phyloP scores from a whole-genome alignment of 2,329 filamentous ascomycete species.

The Aspergillus aculeatus region DNA sequence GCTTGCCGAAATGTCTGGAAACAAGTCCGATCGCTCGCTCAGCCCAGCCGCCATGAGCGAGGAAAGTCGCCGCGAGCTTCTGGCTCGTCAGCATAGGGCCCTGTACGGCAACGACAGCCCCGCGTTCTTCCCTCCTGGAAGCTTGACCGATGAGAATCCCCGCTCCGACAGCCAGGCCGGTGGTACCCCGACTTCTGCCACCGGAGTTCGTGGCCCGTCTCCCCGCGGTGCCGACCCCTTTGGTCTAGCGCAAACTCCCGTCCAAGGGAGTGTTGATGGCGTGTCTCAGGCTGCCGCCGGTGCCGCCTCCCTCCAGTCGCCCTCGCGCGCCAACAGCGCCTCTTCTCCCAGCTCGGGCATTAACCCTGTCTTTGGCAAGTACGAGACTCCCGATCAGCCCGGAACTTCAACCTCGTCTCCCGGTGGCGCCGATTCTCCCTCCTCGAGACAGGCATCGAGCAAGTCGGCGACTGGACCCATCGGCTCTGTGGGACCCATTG shows the following conservation, averaged over 20 bases:
- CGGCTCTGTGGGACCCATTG: conserved; percentile 82
- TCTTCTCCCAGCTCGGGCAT: conserved; percentile 64
- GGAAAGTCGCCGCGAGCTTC: conserved; percentile 92
- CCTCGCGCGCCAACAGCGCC: conserved; percentile 76
- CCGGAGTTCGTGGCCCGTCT: conserved; percentile 68
- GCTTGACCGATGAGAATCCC: conserved; percentile 67
- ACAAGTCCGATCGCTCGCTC: conserved; percentile 82
- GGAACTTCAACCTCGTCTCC: conserved; percentile 85
- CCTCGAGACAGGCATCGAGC: conserved; percentile 62
- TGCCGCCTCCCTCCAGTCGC: conserved; percentile 50
- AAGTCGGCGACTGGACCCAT: conserved; percentile 53
- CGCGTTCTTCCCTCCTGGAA: conserved; percentile 65
- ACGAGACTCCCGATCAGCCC: conserved; percentile 62
- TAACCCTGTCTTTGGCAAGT: conserved; percentile 54
- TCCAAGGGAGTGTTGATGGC: conserved; percentile 51
- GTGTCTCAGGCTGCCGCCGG: conserved; percentile 47
- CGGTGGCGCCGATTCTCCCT: conserved; percentile 68
- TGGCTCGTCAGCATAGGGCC: conserved; percentile 91
- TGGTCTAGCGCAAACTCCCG: conserved; percentile 50
- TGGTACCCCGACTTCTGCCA: conserved; percentile 58
- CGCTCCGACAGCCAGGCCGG: conserved; percentile 67
- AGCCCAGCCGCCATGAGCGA: conserved; percentile 87
- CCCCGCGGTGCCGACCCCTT: conserved; percentile 77
- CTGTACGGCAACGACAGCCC: conserved; percentile 76
- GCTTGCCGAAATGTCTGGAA: conserved; percentile 66